A percentile compares a stretch with the other conserved stretches of the same genome.
These are phyloP conservation scores for Tinospora cordifolia DNA, from an alignment of 164 flowering plant genomes.

Conservation along the genomic window DNA sequence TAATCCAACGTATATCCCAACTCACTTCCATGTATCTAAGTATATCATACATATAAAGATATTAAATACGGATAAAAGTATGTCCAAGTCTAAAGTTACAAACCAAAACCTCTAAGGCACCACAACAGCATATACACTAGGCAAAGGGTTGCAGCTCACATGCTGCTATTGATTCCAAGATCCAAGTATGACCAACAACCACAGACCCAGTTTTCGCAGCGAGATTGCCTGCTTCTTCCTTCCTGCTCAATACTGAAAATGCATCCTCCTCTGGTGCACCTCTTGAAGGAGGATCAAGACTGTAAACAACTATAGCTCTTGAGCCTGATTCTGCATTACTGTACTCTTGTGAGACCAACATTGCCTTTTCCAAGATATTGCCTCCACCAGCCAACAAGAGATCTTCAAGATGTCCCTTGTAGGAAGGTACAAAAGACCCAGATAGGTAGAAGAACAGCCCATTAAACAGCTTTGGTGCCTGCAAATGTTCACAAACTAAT, in stretches of 20 bases:
- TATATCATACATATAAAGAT: too few species aligned
- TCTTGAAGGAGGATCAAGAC: slow-evolving; percentile 21
- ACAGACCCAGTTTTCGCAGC: slow-evolving; percentile 25
- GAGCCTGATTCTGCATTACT: slow-evolving; percentile 3
- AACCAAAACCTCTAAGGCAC: too few species aligned
- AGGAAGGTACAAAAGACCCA: slow-evolving; percentile 37
- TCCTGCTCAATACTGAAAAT: slow-evolving; percentile 15
- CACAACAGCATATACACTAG: background rate
- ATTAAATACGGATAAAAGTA: too few species aligned
- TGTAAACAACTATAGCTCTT: slow-evolving; percentile 33
- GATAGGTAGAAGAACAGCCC: slow-evolving; percentile 35
- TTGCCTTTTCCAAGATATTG: background rate
- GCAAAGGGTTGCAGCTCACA: slow-evolving; percentile 28
- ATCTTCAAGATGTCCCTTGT: slow-evolving; percentile 10
- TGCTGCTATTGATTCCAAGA: slow-evolving; percentile 60
- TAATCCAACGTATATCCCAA: too few species aligned
- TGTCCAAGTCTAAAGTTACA: too few species aligned
- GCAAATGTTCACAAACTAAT: slow-evolving; percentile 9
- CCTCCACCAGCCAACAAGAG: slow-evolving; percentile 13
- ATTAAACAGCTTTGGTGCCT: slow-evolving; percentile 50
- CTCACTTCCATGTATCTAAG: too few species aligned
- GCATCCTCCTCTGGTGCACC: slow-evolving; percentile 18
- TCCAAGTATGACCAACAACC: slow-evolving; percentile 46
- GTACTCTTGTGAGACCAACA: slow-evolving; percentile 7
- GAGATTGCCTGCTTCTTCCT: slow-evolving; percentile 35